phyloP scores from a whole-genome alignment of 208 protist genomes.

The Wallacemonas sp. region DNA sequence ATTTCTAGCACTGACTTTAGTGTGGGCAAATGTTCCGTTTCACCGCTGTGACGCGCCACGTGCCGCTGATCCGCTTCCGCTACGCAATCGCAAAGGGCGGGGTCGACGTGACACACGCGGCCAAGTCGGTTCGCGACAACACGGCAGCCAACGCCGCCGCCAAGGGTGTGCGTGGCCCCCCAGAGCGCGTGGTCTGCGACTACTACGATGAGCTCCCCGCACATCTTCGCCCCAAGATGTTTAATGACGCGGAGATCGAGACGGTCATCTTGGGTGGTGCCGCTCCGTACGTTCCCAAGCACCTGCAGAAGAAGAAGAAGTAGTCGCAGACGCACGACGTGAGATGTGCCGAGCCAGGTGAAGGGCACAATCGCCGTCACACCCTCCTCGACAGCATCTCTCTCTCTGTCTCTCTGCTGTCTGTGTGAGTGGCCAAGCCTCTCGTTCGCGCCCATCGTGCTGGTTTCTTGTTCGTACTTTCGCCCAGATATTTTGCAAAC shows the following conservation, averaged over 20 bases:
- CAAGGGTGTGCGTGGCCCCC: conserved; percentile 15
- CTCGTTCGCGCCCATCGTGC: too few species aligned
- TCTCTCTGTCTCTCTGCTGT: too few species aligned
- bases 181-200: conserved; percentile 34
- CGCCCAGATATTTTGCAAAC: too few species aligned
- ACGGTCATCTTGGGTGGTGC: conserved; percentile 76
- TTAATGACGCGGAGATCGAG: conserved; percentile 78
- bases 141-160: conserved; percentile 10
- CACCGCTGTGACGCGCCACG: conserved; percentile 30
- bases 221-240: conserved; percentile 55
- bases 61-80: conserved; percentile 73
- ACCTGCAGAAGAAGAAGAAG: conserved; percentile 72
- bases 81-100: conserved; percentile 62
- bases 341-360: too few species aligned
- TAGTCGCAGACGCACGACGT: background rate
- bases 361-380: too few species aligned
- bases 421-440: too few species aligned
- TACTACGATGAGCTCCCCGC: conserved; percentile 61
- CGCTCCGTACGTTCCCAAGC: conserved; percentile 75
- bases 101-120: background rate
- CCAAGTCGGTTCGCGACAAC: conserved; percentile 5
- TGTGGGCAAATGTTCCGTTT: conserved; percentile 30
- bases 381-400: too few species aligned
- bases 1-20: background rate
- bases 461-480: too few species aligned